A percentile compares a stretch with the other conserved stretches of the same genome.
Conservation (phyloP, 1,284 basidiomycete genomes). For the Lignosus rhinocerotis region DNA sequence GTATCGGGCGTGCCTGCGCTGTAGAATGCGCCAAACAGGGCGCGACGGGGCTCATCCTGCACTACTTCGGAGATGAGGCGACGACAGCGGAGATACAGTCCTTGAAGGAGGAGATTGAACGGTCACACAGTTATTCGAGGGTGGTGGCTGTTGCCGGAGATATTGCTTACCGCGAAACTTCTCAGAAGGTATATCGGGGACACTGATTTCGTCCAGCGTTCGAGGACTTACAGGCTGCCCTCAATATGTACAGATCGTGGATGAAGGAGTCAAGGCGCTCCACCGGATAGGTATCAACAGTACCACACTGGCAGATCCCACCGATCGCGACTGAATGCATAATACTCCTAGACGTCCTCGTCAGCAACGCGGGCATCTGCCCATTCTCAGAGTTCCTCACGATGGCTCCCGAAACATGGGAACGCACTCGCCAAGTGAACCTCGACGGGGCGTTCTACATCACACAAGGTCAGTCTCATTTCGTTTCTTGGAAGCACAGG, state of each 20-base stretch:
- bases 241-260: slow-evolving; percentile 55
- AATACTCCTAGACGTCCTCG: slow-evolving; percentile 44
- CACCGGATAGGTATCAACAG: slow-evolving; percentile 60
- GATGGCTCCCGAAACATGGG: slow-evolving; percentile 73
- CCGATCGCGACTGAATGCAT: background rate
- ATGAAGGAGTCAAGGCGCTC: slow-evolving; percentile 56
- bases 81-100: slow-evolving; percentile 53
- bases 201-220: background rate
- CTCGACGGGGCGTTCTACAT: slow-evolving; percentile 80
- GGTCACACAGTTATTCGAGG: slow-evolving; percentile 34
- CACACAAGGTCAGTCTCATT: slow-evolving; percentile 52
- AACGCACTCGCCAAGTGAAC: slow-evolving; percentile 72
- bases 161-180: slow-evolving; percentile 64
- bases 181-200: slow-evolving; percentile 45
- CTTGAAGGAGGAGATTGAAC: slow-evolving; percentile 48
- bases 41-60: slow-evolving; percentile 66
- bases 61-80: slow-evolving; percentile 65
- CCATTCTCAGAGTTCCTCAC: slow-evolving; percentile 79
- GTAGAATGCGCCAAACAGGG: slow-evolving; percentile 65
- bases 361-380: slow-evolving; percentile 81
- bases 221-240: background rate
- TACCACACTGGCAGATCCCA: too few relatives aligned
- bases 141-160: slow-evolving; percentile 60
- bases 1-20: slow-evolving; percentile 80
- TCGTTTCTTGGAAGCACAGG: background rate